Evolutionary conservation across 2,329 filamentous ascomycete species (phyloP).

Genomic region (Aspergillus ruber): DNA sequence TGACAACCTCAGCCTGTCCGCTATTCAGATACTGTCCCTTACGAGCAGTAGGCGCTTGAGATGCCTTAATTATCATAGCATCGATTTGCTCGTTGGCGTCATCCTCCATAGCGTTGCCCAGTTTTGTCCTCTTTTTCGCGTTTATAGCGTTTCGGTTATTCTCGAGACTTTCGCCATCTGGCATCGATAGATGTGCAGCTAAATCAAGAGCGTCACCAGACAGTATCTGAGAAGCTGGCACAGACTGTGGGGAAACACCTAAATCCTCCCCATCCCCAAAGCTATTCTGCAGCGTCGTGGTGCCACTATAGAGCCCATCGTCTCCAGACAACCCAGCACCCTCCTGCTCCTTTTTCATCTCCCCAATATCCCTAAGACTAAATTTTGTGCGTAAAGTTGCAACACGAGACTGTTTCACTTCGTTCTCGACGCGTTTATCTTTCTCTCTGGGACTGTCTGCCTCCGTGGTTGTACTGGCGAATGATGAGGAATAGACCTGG

Average conservation of each 20-base stretch:
- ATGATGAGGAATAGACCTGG: too few relatives aligned
- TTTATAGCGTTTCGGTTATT: background rate
- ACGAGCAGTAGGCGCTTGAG: slow-evolving; percentile 1
- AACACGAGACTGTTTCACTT: slow-evolving; percentile 19
- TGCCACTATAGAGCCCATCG: too few relatives aligned
- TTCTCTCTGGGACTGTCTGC: too few relatives aligned
- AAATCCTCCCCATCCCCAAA: slow-evolving; percentile 6
- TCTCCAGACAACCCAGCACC: too few relatives aligned
- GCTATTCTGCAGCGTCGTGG: slow-evolving; percentile 2
- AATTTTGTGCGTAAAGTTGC: slow-evolving; percentile 22
- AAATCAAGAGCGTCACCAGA: slow-evolving; percentile 4
- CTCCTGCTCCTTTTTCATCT: slow-evolving; percentile 2
- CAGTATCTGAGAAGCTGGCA: slow-evolving; percentile 5
- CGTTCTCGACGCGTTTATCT: background rate
- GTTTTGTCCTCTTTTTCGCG: background rate
- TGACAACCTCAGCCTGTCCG: slow-evolving; percentile 9
- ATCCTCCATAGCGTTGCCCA: too few relatives aligned
- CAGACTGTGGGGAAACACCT: slow-evolving; percentile 8
- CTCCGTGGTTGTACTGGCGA: too few relatives aligned
- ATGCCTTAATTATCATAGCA: background rate
- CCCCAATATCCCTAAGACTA: slow-evolving; percentile 24
- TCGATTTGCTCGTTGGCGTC: background rate
- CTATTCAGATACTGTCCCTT: slow-evolving; percentile 10
- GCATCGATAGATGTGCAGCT: background rate
- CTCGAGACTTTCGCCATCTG: background rate